Conservation (phyloP, 345 rosid species). For the Euclidium syriacum region DNA sequence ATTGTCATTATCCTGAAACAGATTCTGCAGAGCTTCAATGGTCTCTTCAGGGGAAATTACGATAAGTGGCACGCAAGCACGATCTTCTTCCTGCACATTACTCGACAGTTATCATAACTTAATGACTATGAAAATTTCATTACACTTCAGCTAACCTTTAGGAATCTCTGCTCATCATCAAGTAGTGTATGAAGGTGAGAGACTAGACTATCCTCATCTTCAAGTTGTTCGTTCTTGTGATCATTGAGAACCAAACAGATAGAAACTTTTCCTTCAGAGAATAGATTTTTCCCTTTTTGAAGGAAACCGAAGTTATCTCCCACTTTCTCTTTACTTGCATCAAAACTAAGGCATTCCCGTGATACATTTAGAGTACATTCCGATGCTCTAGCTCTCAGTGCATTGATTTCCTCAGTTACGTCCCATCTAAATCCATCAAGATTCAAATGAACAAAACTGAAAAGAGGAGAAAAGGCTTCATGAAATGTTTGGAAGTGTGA, state of each 20-base stretch:
- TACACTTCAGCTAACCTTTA: conserved; percentile 43
- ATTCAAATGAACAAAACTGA: background rate
- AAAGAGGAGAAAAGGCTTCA: background rate
- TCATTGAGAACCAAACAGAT: conserved; percentile 46
- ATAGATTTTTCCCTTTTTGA: conserved; percentile 46
- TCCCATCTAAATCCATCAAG: conserved; percentile 46
- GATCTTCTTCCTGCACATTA: conserved; percentile 57
- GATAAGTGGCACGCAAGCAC: conserved; percentile 55
- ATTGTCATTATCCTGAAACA: conserved; percentile 53
- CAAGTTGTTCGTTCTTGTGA: conserved; percentile 22
- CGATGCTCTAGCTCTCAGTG: conserved; percentile 31
- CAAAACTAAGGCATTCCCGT: conserved; percentile 33
- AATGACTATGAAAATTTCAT: background rate
- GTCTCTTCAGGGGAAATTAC: conserved; percentile 47
- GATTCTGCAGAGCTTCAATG: conserved; percentile 36
- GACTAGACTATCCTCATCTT: conserved; percentile 18
- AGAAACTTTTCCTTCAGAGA: conserved; percentile 61
- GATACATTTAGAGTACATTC: conserved; percentile 43
- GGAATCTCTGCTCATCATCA: conserved; percentile 41
- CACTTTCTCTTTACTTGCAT: conserved; percentile 35
- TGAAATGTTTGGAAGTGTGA: background rate
- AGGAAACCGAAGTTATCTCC: conserved; percentile 36
- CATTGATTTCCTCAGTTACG: conserved; percentile 37
- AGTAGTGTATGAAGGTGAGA: conserved; percentile 33
- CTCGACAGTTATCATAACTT: background rate